phyloP scores from a whole-genome alignment of 2,329 filamentous ascomycete genomes.

The Aspergillus fumigatiaffinis region DNA sequence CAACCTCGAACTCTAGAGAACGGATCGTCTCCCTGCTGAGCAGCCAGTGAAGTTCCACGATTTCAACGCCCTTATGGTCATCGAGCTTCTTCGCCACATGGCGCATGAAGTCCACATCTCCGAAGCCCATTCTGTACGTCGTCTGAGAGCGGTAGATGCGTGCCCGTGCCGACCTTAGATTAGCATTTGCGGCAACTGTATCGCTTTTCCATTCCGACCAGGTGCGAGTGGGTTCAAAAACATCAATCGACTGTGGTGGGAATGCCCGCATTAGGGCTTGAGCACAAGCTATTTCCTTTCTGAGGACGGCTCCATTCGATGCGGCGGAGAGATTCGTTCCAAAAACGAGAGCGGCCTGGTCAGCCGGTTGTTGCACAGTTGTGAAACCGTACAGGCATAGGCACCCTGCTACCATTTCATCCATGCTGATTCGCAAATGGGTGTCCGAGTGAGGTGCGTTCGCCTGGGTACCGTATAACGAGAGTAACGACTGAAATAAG shows the following conservation, averaged over 20 bases:
- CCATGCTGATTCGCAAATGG: neutral
- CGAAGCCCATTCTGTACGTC: constrained; percentile 20
- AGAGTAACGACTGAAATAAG: neutral
- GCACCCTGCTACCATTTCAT: neutral
- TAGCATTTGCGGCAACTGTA: neutral
- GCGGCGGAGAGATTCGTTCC: neutral
- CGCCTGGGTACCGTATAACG: neutral
- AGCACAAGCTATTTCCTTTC: neutral
- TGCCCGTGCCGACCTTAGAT: neutral
- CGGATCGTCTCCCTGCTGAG: neutral
- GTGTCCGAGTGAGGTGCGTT: neutral
- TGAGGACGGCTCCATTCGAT: neutral
- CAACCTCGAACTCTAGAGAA: neutral
- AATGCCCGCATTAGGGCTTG: neutral
- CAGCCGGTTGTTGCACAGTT: neutral
- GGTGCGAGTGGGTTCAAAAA: neutral
- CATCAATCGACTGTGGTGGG: neutral
- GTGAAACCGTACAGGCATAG: neutral
- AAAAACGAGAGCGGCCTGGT: neutral
- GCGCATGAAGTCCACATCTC: constrained; percentile 19
- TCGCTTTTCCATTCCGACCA: constrained; percentile 1
- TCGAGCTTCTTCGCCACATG: constrained; percentile 16
- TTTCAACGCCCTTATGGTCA: constrained; percentile 16
- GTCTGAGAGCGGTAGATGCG: constrained; percentile 16
- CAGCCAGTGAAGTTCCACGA: constrained; percentile 1